phyloP scores from a whole-genome alignment of 768 basidiomycete species.

The Coprinellus aureogranulatus region DNA sequence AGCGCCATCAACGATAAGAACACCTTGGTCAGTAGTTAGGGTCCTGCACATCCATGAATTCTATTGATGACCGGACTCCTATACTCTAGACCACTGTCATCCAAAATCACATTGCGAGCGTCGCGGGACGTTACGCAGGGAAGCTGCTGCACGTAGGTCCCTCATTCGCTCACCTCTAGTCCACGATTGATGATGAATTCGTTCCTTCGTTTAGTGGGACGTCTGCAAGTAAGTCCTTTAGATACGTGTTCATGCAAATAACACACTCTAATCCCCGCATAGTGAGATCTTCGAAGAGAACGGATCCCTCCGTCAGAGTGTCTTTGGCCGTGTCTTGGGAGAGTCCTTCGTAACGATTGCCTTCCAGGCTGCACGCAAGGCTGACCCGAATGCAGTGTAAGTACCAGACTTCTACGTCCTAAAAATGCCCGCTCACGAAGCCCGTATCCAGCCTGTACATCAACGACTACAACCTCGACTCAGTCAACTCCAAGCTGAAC shows the following conservation, averaged over 20 bases:
- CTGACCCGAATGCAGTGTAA: slow-evolving; percentile 36
- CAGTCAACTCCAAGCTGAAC: slow-evolving; percentile 43
- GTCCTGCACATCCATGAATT: too few species aligned
- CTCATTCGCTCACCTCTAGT: background rate
- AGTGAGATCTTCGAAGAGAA: slow-evolving; percentile 44
- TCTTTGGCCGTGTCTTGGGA: slow-evolving; percentile 41
- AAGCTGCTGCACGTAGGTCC: slow-evolving; percentile 26
- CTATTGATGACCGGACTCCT: background rate
- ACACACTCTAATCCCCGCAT: slow-evolving; percentile 18
- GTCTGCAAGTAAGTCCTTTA: slow-evolving; percentile 32
- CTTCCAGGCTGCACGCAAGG: slow-evolving; percentile 39
- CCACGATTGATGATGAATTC: background rate
- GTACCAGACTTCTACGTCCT: slow-evolving; percentile 9
- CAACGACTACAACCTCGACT: slow-evolving; percentile 50
- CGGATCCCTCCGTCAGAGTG: slow-evolving; percentile 33
- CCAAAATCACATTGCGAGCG: slow-evolving; percentile 36
- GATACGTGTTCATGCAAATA: slow-evolving; percentile 6
- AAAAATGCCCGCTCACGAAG: background rate
- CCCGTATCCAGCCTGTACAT: slow-evolving; percentile 29
- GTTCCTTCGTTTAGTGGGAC: slow-evolving; percentile 22
- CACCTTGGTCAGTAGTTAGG: slow-evolving; percentile 18
- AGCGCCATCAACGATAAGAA: slow-evolving; percentile 23
- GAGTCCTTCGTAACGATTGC: slow-evolving; percentile 41
- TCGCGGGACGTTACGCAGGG: slow-evolving; percentile 37
- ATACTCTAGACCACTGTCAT: slow-evolving; percentile 26